Percentiles rank a stretch among this genome's conserved stretches.
Conservation (phyloP, 345 rosid genomes). For the Hypericum perforatum region DNA sequence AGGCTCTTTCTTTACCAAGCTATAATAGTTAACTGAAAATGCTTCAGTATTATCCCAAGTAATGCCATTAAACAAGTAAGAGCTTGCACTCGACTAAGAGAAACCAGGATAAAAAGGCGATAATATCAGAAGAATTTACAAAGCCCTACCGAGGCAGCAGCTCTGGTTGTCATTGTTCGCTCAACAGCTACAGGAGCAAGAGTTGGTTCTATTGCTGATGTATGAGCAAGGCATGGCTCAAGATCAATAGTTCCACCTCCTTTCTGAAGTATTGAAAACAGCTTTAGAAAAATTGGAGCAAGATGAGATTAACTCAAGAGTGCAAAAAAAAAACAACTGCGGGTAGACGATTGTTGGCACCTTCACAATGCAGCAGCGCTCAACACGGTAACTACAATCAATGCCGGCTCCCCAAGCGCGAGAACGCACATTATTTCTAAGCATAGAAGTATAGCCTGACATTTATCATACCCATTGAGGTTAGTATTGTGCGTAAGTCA, state of each 20-base stretch:
- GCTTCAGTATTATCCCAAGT: too few relatives aligned
- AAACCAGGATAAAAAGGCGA: not conserved
- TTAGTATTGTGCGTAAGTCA: too few relatives aligned
- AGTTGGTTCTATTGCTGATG: constrained; percentile 93
- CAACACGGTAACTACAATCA: constrained; percentile 90
- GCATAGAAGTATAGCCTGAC: constrained; percentile 79
- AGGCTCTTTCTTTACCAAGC: too few relatives aligned
- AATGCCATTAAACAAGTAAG: too few relatives aligned
- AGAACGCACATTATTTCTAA: constrained; percentile 96
- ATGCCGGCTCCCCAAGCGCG: constrained; percentile 99
- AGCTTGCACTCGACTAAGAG: not conserved
- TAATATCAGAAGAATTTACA: not conserved
- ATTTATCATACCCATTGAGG: constrained; percentile 6
- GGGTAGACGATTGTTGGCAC: constrained; percentile 27
- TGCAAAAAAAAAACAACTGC: constrained; percentile 1
- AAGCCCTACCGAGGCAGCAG: constrained; percentile 87
- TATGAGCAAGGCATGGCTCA: constrained; percentile 89
- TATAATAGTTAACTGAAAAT: too few relatives aligned
- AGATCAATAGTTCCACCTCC: constrained; percentile 95
- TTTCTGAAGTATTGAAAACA: constrained; percentile 45
- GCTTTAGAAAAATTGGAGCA: not conserved
- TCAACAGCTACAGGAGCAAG: constrained; percentile 99
- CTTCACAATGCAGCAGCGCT: constrained; percentile 96
- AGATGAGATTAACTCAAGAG: constrained; percentile 3
- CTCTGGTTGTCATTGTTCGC: constrained; percentile 98